Conservation (phyloP, 2,329 filamentous ascomycete species). For the Claviceps africana region DNA sequence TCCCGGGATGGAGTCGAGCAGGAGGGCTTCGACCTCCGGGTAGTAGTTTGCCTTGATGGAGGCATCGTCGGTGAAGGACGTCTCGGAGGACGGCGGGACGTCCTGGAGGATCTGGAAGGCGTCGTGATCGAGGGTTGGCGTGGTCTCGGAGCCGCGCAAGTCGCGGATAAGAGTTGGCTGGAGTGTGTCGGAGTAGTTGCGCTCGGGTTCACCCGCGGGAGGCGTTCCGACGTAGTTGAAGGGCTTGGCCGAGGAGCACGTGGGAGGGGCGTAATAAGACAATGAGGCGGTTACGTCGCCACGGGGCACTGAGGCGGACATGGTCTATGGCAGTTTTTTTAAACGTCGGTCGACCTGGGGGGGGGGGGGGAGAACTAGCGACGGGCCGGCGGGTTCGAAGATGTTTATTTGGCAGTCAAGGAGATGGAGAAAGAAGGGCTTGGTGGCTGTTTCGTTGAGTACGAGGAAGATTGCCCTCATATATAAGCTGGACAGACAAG, state of each 20-base stretch:
- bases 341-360: too few species aligned
- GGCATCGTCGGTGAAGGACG: constrained; percentile 37
- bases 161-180: constrained; percentile 51
- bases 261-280: constrained; percentile 51
- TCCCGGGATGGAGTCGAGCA: constrained; percentile 17
- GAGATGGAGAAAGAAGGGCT: neutral
- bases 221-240: constrained; percentile 55
- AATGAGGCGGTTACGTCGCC: constrained; percentile 50
- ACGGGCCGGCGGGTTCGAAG: too few species aligned
- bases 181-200: constrained; percentile 44
- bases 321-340: neutral
- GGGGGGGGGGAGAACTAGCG: too few species aligned
- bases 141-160: constrained; percentile 52
- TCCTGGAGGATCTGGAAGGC: constrained; percentile 23
- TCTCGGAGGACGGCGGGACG: constrained; percentile 15
- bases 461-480: neutral
- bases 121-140: constrained; percentile 19
- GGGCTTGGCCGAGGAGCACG: constrained; percentile 36
- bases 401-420: too few species aligned
- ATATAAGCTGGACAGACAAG: neutral
- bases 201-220: constrained; percentile 44
- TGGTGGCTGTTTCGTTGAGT: neutral
- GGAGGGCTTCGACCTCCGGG: constrained; percentile 52
- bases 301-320: constrained; percentile 26
- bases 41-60: constrained; percentile 54